phyloP scores from a whole-genome alignment of 352 stramenopile genomes.

The Pythium phragmitis region DNA sequence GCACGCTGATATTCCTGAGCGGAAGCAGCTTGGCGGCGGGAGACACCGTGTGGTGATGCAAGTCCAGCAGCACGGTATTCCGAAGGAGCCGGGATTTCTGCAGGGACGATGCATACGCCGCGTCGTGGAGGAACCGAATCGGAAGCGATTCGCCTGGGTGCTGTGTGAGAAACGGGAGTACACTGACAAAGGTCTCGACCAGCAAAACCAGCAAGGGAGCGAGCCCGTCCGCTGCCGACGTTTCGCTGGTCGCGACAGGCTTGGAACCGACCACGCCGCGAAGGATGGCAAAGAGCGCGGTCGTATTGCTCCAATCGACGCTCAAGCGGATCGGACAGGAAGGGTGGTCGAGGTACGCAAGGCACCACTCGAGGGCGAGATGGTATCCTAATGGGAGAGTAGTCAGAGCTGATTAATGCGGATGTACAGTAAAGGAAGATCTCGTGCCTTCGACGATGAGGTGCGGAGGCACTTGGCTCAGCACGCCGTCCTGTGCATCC shows the following conservation, averaged over 20 bases:
- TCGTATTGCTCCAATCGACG: conserved; percentile 46
- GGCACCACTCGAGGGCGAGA: conserved; percentile 44
- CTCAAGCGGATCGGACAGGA: conserved; percentile 41
- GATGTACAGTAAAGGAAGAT: background rate
- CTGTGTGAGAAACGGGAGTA: conserved; percentile 38
- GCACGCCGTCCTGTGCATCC: conserved; percentile 5
- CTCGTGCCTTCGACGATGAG: conserved; percentile 14
- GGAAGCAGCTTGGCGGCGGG: conserved; percentile 1
- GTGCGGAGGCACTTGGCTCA: conserved; percentile 1
- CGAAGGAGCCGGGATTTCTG: conserved; percentile 41
- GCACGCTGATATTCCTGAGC: conserved; percentile 31
- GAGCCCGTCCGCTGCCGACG: conserved; percentile 14
- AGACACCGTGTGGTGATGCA: background rate
- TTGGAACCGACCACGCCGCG: conserved; percentile 48
- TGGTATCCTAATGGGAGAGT: conserved; percentile 33
- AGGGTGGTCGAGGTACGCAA: conserved; percentile 43
- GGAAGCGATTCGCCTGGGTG: conserved; percentile 44
- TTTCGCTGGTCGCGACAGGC: conserved; percentile 17
- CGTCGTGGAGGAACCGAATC: conserved; percentile 42
- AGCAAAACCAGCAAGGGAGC: conserved; percentile 33
- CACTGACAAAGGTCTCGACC: conserved; percentile 42
- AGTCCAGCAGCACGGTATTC: conserved; percentile 44
- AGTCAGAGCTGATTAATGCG: background rate
- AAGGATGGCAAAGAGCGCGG: conserved; percentile 39
- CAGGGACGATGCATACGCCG: conserved; percentile 24